Percentiles rank a stretch among this genome's conserved stretches.
These are phyloP conservation scores for Ascochyta viciae-villosae DNA, from an alignment of 2,329 filamentous ascomycete species.

Conservation along the genomic window DNA sequence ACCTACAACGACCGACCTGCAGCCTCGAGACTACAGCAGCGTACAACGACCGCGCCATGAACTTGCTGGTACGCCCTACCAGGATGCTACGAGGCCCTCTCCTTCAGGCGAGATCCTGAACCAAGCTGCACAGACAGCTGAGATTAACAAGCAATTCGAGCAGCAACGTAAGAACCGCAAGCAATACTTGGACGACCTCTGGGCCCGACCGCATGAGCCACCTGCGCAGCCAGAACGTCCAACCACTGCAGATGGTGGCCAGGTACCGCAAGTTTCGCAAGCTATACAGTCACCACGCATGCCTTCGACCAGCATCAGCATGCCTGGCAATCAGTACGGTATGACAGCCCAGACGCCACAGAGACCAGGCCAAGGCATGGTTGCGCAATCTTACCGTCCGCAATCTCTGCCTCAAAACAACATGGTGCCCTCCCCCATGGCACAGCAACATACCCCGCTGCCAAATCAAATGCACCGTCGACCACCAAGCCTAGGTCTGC, in stretches of 20 bases:
- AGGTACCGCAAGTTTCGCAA: constrained; percentile 51
- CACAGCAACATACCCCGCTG: constrained; percentile 69
- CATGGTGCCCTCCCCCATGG: constrained; percentile 75
- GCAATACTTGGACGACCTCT: constrained; percentile 81
- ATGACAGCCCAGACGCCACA: constrained; percentile 65
- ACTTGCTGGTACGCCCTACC: constrained; percentile 80
- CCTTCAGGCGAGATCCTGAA: constrained; percentile 80
- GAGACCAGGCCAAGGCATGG: constrained; percentile 68
- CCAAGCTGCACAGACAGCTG: constrained; percentile 86
- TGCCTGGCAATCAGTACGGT: constrained; percentile 63
- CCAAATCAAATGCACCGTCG: constrained; percentile 71
- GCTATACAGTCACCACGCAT: constrained; percentile 59
- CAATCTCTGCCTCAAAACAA: constrained; percentile 74
- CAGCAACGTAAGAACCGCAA: constrained; percentile 79
- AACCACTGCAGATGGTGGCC: constrained; percentile 48
- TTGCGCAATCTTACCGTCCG: constrained; percentile 71
- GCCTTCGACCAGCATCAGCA: constrained; percentile 64
- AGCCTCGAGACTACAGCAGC: constrained; percentile 80
- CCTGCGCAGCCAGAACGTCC: constrained; percentile 61
- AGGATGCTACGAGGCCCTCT: constrained; percentile 82
- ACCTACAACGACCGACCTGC: constrained; percentile 76
- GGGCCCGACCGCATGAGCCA: constrained; percentile 83
- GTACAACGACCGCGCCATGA: constrained; percentile 90
- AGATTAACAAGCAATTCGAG: constrained; percentile 86
- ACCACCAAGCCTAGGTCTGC: constrained; percentile 63